phyloP scores from a whole-genome alignment of 148 eudicot species.

The Nyssa sinensis region DNA sequence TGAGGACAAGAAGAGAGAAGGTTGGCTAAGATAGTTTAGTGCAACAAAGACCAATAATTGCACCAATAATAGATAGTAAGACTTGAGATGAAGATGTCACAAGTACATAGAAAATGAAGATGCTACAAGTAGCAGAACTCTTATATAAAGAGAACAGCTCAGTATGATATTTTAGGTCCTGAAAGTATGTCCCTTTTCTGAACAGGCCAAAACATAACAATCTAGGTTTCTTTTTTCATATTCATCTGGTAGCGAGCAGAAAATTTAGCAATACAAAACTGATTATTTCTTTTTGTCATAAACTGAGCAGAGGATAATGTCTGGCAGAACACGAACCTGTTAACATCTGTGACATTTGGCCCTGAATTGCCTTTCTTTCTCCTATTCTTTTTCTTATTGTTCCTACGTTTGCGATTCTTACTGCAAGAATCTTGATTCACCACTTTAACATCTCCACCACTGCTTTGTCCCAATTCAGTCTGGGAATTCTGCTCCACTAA shows the following conservation, averaged over 20 bases:
- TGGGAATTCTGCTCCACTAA: constrained; percentile 36
- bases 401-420: constrained; percentile 30
- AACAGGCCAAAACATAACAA: neutral
- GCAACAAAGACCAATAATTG: too few relatives aligned
- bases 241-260: neutral
- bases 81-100: too few relatives aligned
- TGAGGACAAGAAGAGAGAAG: too few relatives aligned
- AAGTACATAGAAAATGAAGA: too few relatives aligned
- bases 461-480: constrained; percentile 23
- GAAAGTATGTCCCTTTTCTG: neutral
- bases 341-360: constrained; percentile 43
- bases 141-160: too few relatives aligned
- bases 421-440: constrained; percentile 26
- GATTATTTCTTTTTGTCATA: neutral
- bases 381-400: constrained; percentile 52
- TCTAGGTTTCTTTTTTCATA: neutral
- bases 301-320: neutral
- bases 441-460: constrained; percentile 20
- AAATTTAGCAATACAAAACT: neutral
- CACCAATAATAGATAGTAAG: too few relatives aligned
- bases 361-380: constrained; percentile 37
- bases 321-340: constrained; percentile 38
- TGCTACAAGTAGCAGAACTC: too few relatives aligned
- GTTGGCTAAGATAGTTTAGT: too few relatives aligned
- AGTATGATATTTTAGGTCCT: neutral